Evolutionary conservation across 2,329 filamentous ascomycete species (phyloP).

Genomic region (Penicillium sp.): DNA sequence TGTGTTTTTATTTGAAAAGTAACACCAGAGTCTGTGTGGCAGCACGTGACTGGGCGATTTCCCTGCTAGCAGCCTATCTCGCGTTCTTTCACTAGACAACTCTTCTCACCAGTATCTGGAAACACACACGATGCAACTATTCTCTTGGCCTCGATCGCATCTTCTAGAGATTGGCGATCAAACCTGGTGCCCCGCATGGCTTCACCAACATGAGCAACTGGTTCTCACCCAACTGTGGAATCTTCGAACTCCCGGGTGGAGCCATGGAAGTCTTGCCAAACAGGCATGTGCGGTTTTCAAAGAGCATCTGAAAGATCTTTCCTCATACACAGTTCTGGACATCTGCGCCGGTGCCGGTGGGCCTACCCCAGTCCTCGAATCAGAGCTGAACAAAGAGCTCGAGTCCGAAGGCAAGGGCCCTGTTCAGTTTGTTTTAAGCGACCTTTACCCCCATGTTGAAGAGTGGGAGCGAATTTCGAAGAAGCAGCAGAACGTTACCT

Average conservation of each 20-base stretch:
- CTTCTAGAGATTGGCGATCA: slow-evolving; percentile 69
- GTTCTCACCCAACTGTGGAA: slow-evolving; percentile 29
- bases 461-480: slow-evolving; percentile 59
- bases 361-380: slow-evolving; percentile 65
- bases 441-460: slow-evolving; percentile 63
- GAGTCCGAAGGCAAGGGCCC: slow-evolving; percentile 22
- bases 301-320: slow-evolving; percentile 46
- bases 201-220: slow-evolving; percentile 53
- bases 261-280: slow-evolving; percentile 13
- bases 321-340: slow-evolving; percentile 66
- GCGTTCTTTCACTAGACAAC: neutral
- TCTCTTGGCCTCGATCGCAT: slow-evolving; percentile 43
- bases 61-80: neutral
- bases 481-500: slow-evolving; percentile 58
- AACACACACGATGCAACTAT: neutral
- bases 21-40: neutral
- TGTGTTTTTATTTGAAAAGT: neutral
- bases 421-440: slow-evolving; percentile 64
- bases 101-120: neutral
- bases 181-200: slow-evolving; percentile 63
- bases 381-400: slow-evolving; percentile 53
- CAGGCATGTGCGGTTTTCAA: slow-evolving; percentile 17
- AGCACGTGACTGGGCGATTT: neutral
- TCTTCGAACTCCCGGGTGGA: slow-evolving; percentile 18
- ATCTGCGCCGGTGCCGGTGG: slow-evolving; percentile 75